phyloP scores from a whole-genome alignment of 306 rosid species.

The Vigna unguiculata region DNA sequence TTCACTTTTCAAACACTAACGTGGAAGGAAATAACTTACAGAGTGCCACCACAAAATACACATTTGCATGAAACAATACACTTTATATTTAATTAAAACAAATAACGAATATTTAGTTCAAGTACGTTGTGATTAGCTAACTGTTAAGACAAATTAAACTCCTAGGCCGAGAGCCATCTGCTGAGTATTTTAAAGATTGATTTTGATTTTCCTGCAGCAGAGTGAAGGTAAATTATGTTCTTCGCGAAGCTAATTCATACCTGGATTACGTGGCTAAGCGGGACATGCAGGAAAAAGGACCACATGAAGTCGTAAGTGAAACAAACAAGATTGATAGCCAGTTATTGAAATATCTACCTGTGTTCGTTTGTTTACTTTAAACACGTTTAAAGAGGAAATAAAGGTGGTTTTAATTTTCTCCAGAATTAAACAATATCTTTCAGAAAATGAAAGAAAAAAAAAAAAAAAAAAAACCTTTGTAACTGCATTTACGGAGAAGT shows the following conservation, averaged over 20 bases:
- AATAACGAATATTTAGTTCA: neutral
- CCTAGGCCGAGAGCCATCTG: neutral
- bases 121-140: neutral
- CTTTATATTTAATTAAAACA: neutral
- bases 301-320: neutral
- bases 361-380: neutral
- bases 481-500: slow-evolving; percentile 81
- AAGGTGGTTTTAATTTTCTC: neutral
- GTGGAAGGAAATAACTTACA: slow-evolving; percentile 31
- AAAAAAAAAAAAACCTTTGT: slow-evolving; percentile 54
- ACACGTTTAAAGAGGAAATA: neutral
- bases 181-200: neutral
- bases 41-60: slow-evolving; percentile 5
- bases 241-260: neutral
- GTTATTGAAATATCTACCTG: neutral
- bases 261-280: neutral
- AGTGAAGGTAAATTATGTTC: neutral
- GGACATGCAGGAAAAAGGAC: neutral
- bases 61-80: neutral
- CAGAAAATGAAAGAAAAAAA: too few species aligned
- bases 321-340: neutral
- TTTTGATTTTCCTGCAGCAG: neutral
- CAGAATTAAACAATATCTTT: neutral
- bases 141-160: neutral
- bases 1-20: neutral